Percentiles rank a stretch among this genome's conserved stretches.
Conservation (phyloP, 805 yeast species). For the Debaryomyces maramus region DNA sequence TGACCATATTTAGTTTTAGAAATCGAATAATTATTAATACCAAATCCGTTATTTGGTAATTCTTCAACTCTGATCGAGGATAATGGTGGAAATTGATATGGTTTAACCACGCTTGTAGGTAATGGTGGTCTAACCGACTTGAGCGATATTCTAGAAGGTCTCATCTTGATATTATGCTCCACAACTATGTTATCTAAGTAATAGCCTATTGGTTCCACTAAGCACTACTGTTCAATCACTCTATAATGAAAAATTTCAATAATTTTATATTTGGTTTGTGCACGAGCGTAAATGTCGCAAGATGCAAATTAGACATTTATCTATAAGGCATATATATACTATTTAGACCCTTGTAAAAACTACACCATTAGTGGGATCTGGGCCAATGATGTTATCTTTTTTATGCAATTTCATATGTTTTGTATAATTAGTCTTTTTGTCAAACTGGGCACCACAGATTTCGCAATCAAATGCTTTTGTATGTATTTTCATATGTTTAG, state of each 20-base stretch:
- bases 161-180: no score
- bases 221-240: neutral
- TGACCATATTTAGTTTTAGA: constrained; percentile 61
- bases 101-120: constrained; percentile 14
- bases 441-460: constrained; percentile 53
- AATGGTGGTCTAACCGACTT: constrained; percentile 24
- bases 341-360: neutral
- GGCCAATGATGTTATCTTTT: neutral
- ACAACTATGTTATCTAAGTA: no score
- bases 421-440: constrained; percentile 20
- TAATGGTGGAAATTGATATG: constrained; percentile 31
- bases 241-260: constrained; percentile 1
- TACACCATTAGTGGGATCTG: neutral
- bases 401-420: constrained; percentile 15
- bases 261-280: neutral
- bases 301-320: neutral
- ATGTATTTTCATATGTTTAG: constrained; percentile 86
- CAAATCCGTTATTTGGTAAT: constrained; percentile 36
- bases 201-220: no score
- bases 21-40: constrained; percentile 39
- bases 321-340: neutral
- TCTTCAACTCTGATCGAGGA: constrained; percentile 22
- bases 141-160: constrained; percentile 19
- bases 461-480: constrained; percentile 51
- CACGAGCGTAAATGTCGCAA: neutral